Base-by-base conservation (phyloP, 805 yeast genomes). In the Pichia ethanolica region DNA sequence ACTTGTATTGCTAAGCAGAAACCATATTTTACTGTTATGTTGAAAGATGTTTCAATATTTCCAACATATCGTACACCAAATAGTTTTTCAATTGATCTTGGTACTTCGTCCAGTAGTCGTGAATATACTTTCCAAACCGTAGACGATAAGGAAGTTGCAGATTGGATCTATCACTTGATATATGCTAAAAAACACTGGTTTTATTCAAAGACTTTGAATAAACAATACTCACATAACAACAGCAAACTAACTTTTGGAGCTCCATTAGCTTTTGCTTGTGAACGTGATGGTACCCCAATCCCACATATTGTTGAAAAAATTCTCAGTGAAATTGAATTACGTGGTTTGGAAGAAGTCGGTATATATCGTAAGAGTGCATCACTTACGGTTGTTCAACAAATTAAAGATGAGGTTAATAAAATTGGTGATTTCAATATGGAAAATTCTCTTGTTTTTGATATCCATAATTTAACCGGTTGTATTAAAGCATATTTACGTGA, bases 291-390 rank as follows among this genome's bases (percentile, higher is more conserved):
- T 9, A 67, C 80, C 0, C 53, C 67, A 2, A 69, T 82, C 34
- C 98, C 98, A 1, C 67, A 62, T 6, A 78, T 90, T 40, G 79
- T 90, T 49, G 80, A 75, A 35, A 74, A 75, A 49, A 67, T 91
- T 41, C 72, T 89, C 56, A 74, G 74, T 42, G 93, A 84, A 56
- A 86, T 91, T 55, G 98, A 91, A 64, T 67, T 72, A n/a, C 78
- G 90, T 47, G 97, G 98, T 0, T 64, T 91, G 32, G 89, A 88
- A 56, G 97, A 90, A 62, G 86, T 88, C 47, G 98, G 98, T 14
- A 72, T 91, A 12, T 91, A 91, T 64, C 79, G 98, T 63, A 78
- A 77, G 53, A 74, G 81, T 60, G 75, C 82, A 0, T 75, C 82
- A 0, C 54, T 77, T 30, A 68, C 73, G 51, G 77, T 74, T 36